Evolutionary conservation across 2,329 filamentous ascomycete species (phyloP).

Genomic region (Trichoderma brevicompactum): DNA sequence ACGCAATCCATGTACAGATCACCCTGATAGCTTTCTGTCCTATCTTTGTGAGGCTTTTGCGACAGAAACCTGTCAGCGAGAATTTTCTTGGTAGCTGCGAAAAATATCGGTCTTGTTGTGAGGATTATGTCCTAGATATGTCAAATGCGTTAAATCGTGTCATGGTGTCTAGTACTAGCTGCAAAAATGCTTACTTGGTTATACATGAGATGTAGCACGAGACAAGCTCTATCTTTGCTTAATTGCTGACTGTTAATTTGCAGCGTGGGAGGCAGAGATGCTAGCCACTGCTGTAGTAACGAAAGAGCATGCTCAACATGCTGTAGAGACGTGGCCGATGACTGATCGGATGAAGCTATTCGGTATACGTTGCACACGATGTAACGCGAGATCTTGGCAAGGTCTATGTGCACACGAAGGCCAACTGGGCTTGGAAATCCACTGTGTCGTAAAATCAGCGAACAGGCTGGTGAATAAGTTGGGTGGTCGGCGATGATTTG

Average conservation of each 20-base stretch:
- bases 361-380: neutral
- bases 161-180: neutral
- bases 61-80: neutral
- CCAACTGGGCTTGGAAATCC: neutral
- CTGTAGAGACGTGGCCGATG: neutral
- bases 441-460: neutral
- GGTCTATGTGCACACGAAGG: neutral
- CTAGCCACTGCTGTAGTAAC: neutral
- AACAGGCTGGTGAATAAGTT: neutral
- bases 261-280: neutral
- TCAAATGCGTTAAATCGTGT: neutral
- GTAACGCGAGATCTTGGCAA: constrained; percentile 3
- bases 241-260: neutral
- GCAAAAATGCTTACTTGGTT: neutral
- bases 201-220: neutral
- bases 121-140: neutral
- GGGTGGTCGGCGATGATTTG: neutral
- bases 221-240: neutral
- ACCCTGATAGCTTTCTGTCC: neutral
- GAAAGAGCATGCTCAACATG: neutral
- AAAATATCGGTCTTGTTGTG: neutral
- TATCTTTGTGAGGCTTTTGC: neutral
- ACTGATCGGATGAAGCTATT: constrained; percentile 3
- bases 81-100: constrained; percentile 5
- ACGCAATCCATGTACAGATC: neutral